Base-by-base conservation (phyloP, 2,329 filamentous ascomycete species). In the Diaporthe ilicicola region DNA sequence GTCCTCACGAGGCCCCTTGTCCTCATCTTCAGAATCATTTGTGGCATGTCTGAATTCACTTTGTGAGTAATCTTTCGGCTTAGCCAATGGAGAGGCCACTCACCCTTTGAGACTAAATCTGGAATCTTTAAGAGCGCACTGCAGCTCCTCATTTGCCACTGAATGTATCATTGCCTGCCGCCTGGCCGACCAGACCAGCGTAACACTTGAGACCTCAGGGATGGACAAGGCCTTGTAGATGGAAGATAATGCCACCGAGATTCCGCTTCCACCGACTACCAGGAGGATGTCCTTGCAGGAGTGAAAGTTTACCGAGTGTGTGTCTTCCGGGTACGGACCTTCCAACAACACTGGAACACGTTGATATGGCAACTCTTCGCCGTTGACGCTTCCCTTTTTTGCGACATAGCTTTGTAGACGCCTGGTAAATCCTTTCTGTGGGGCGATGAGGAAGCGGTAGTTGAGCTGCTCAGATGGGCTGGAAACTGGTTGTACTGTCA, bases 361-460 rank as follows among this genome's bases (percentile, higher is more conserved):
- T 17, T 48, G 39, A 17, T n/a, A 24, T 29, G 29, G 12, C 8
- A 22, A 12, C 9, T 50, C 42, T 44, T 17, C 39, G 3, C 22
- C 32, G 9, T 37, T 19, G 3, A 4, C 19, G 2, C 5, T 69
- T n/a, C 19, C 4, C 3, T 24, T n/a, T 19, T 39, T 48, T 4
- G 19, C 54, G 6, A 22, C 1, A 5, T 17, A 32, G 7, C 32
- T 15, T 5, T 32, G 37, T 9, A 69, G 9, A 10, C 19, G n/a
- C 4, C 17, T 17, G 3, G 67, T 69, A 6, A 69, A 69, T 1
- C 53, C 67, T 22, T 51, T 59, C 32, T 39, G 39, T 3, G 67
- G 67, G 12, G 32, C 22, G 17, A 69, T 69, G 17, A 69, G 44
- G 48, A 69, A 69, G 53, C 42, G 54, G n/a, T 62, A 61, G 4